A percentile compares a stretch with the other conserved stretches of the same genome.
Evolutionary conservation across 306 rosid species (phyloP).

Genomic region (Cucurbita argyrosperma): DNA sequence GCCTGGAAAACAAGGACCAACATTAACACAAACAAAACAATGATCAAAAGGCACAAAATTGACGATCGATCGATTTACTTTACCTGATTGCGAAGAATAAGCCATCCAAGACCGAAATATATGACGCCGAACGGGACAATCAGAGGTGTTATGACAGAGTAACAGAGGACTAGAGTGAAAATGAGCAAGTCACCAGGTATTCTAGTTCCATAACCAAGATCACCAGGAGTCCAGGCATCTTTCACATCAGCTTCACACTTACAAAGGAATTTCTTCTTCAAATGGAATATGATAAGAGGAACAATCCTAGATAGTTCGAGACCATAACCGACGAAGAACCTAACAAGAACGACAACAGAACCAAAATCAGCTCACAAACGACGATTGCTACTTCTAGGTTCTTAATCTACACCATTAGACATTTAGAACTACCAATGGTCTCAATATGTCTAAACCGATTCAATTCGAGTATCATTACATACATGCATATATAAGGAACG

Average conservation of each 20-base stretch:
- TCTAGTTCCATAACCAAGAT: slow-evolving; percentile 70
- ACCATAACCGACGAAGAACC: slow-evolving; percentile 90
- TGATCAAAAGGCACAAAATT: not conserved
- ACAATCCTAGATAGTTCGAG: slow-evolving; percentile 77
- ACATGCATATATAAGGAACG: not conserved
- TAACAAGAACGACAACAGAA: slow-evolving; percentile 10
- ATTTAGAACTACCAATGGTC: not conserved
- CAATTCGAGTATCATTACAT: not conserved
- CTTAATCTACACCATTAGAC: not conserved
- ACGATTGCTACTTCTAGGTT: not conserved
- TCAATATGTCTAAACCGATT: not conserved
- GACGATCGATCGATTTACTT: not conserved
- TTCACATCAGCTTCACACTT: slow-evolving; percentile 77
- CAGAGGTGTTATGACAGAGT: slow-evolving; percentile 76
- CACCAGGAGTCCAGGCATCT: slow-evolving; percentile 86
- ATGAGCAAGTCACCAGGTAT: slow-evolving; percentile 73
- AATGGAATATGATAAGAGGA: slow-evolving; percentile 76
- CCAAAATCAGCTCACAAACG: slow-evolving; percentile 7
- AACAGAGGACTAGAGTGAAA: slow-evolving; percentile 63
- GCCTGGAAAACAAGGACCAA: slow-evolving; percentile 40
- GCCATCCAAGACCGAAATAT: slow-evolving; percentile 86
- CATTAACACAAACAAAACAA: not conserved
- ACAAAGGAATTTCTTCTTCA: slow-evolving; percentile 74
- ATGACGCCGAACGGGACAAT: slow-evolving; percentile 71
- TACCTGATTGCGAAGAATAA: slow-evolving; percentile 88